Percentiles rank a stretch among this genome's conserved stretches.
phyloP scores from a whole-genome alignment of 2,329 filamentous ascomycete species.

The Stachybotrys chartarum region DNA sequence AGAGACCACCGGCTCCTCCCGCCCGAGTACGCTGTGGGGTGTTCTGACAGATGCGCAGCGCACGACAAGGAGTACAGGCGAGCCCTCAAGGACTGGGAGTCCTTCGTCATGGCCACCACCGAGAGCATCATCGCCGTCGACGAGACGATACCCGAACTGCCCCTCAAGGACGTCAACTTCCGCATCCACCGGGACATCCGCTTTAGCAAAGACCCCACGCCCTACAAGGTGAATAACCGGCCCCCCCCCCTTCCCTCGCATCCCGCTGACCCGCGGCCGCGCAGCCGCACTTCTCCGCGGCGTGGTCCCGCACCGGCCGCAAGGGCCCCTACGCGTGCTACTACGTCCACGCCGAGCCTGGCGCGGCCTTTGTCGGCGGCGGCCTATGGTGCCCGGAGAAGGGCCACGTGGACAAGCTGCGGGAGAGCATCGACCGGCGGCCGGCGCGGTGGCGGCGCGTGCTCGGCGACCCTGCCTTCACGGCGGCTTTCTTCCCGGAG shows the following conservation, averaged over 20 bases:
- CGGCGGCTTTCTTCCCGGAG: conserved; percentile 54
- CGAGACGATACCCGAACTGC: conserved; percentile 78
- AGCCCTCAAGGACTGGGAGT: conserved; percentile 73
- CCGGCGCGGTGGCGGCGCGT: conserved; percentile 63
- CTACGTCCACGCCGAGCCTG: conserved; percentile 76
- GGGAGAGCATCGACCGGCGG: conserved; percentile 67
- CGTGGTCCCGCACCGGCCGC: conserved; percentile 79
- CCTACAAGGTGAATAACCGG: conserved; percentile 68
- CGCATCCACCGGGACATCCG: conserved; percentile 82
- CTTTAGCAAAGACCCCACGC: conserved; percentile 77
- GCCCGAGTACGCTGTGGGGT: neutral
- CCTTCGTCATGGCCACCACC: conserved; percentile 67
- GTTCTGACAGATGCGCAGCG: conserved; percentile 35
- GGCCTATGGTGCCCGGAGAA: conserved; percentile 77
- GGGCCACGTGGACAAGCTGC: conserved; percentile 56
- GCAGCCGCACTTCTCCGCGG: conserved; percentile 74
- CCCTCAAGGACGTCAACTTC: conserved; percentile 78
- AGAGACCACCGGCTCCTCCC: neutral
- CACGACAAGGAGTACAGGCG: conserved; percentile 74
- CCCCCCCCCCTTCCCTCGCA: too few relatives aligned
- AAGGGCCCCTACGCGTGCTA: conserved; percentile 87
- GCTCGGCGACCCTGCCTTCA: conserved; percentile 54
- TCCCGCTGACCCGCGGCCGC: neutral
- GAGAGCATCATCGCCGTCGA: conserved; percentile 65
- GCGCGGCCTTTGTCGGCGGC: conserved; percentile 66